phyloP scores from a whole-genome alignment of 352 stramenopile genomes.

The Blastocystis sp. region DNA sequence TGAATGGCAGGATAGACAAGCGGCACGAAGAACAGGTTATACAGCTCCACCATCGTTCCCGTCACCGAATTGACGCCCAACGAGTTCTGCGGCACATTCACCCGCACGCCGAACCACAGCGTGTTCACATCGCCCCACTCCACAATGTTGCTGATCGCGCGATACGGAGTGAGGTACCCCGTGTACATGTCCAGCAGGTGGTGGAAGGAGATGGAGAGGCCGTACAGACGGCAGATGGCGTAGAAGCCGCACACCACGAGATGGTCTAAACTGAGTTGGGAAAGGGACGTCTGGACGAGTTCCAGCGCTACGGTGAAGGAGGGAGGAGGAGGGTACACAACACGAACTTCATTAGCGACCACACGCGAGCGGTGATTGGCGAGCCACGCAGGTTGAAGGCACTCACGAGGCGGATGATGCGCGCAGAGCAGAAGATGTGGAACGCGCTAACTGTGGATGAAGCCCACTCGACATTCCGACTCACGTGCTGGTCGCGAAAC shows the following conservation, averaged over 20 bases:
- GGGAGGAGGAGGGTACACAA: neutral
- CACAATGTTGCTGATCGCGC: slow-evolving; percentile 31
- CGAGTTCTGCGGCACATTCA: neutral
- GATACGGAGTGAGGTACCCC: slow-evolving; percentile 14
- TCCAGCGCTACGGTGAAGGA: neutral
- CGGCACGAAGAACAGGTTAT: slow-evolving; percentile 48
- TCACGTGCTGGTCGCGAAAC: neutral
- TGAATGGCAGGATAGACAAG: slow-evolving; percentile 35
- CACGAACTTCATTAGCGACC: slow-evolving; percentile 30
- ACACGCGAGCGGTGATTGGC: slow-evolving; percentile 2
- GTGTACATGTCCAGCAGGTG: slow-evolving; percentile 43
- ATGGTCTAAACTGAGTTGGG: slow-evolving; percentile 34
- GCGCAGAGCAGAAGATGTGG: slow-evolving; percentile 59
- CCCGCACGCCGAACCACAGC: slow-evolving; percentile 30
- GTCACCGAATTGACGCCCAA: neutral
- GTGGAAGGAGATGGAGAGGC: slow-evolving; percentile 30
- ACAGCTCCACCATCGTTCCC: slow-evolving; percentile 54
- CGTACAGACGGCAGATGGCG: slow-evolving; percentile 9
- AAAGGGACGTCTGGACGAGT: neutral
- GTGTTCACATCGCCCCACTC: slow-evolving; percentile 46
- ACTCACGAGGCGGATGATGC: slow-evolving; percentile 29
- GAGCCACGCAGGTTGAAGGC: slow-evolving; percentile 53
- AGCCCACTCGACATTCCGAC: neutral
- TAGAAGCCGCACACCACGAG: slow-evolving; percentile 54
- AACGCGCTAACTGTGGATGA: slow-evolving; percentile 25